Evolutionary conservation across 345 rosid species (phyloP).

Genomic region (Crucihimalaya himalaica): DNA sequence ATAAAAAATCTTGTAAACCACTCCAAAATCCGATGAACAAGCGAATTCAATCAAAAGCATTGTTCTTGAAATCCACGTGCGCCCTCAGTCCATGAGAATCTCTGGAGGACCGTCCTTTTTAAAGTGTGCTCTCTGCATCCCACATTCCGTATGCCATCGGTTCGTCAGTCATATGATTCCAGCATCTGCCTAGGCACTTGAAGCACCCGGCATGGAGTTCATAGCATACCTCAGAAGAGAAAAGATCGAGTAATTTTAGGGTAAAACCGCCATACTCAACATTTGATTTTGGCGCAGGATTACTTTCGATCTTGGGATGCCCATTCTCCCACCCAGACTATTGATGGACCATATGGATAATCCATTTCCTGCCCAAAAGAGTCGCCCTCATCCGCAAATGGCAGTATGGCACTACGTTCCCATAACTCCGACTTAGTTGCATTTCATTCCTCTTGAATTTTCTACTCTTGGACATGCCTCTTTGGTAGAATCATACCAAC

Average conservation of each 20-base stretch:
- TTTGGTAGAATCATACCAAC: conserved; percentile 59
- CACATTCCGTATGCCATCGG: neutral
- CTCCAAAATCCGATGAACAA: conserved; percentile 17
- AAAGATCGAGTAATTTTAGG: conserved; percentile 45
- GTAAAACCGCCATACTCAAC: conserved; percentile 82
- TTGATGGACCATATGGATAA: conserved; percentile 67
- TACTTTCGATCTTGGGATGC: conserved; percentile 50
- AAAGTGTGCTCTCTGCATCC: neutral
- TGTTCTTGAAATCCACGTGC: neutral
- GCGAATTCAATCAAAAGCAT: conserved; percentile 1
- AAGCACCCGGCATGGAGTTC: conserved; percentile 42
- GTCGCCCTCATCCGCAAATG: conserved; percentile 59
- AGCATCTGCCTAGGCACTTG: neutral
- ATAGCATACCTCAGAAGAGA: conserved; percentile 43
- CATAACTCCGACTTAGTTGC: conserved; percentile 65
- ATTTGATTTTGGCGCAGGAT: conserved; percentile 94
- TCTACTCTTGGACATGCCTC: conserved; percentile 72
- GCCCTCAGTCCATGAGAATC: neutral
- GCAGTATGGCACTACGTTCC: conserved; percentile 69
- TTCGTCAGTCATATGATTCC: neutral
- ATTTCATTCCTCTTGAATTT: conserved; percentile 74
- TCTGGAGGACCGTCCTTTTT: neutral
- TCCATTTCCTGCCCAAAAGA: conserved; percentile 59
- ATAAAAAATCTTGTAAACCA: conserved; percentile 12
- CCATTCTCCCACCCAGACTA: conserved; percentile 56